Conservation (phyloP, 805 yeast species). For the Cyberlindnera saturnus region DNA sequence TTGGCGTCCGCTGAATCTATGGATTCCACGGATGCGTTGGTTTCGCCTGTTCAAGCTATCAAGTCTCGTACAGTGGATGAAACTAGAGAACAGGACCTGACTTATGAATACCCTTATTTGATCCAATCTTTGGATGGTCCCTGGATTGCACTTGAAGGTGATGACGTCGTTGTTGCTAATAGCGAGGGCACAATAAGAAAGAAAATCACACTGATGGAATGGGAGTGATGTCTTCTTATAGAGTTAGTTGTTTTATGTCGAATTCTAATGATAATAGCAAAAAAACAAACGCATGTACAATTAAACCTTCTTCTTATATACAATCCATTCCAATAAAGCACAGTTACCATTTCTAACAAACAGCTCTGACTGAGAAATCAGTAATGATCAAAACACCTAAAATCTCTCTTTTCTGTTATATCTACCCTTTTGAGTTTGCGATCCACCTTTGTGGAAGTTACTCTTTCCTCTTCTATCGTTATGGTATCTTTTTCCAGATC, state of each 20-base stretch:
- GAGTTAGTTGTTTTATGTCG: no score
- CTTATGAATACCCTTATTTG: constrained; percentile 70
- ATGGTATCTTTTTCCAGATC: no score
- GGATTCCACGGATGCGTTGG: background rate
- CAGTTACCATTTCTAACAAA: no score
- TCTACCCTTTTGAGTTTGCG: background rate
- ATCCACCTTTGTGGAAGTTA: no score
- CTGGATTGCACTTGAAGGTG: constrained; percentile 62
- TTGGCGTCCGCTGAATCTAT: background rate
- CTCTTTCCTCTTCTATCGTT: no score
- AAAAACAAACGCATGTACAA: background rate
- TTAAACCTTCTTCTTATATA: no score
- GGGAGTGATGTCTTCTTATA: constrained; percentile 28
- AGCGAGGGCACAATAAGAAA: constrained; percentile 33
- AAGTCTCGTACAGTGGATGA: constrained; percentile 64
- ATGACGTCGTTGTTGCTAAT: constrained; percentile 43
- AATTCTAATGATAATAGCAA: background rate
- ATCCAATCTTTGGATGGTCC: constrained; percentile 76
- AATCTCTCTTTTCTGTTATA: background rate
- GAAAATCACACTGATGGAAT: constrained; percentile 32
- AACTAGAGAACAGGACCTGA: constrained; percentile 58
- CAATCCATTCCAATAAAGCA: no score
- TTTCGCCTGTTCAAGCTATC: constrained; percentile 13
- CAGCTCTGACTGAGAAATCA: no score
- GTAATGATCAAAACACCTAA: background rate